A percentile compares a stretch with the other conserved stretches of the same genome.
These are phyloP conservation scores for Clarireedia monteithiana DNA, from an alignment of 2,329 filamentous ascomycete species.

Conservation along the genomic window DNA sequence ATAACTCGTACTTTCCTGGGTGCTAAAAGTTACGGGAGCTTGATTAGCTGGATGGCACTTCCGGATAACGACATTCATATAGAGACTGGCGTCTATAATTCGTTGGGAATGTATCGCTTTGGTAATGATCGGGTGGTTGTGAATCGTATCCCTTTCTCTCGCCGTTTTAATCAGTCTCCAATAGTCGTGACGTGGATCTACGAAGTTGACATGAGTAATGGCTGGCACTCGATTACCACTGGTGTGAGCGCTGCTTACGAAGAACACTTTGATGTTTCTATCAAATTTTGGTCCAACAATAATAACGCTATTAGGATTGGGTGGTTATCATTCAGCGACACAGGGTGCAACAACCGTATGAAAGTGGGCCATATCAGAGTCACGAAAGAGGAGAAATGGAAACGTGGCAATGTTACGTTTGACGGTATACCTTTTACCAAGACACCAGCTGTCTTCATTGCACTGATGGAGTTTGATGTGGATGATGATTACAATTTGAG, in stretches of 20 bases:
- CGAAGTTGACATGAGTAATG: not conserved
- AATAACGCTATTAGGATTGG: not conserved
- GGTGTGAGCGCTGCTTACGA: not conserved
- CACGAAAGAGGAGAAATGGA: not conserved
- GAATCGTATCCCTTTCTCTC: not conserved
- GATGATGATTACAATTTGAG: not conserved
- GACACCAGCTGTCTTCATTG: not conserved
- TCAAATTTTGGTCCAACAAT: not conserved
- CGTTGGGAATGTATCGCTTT: not conserved
- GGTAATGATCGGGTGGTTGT: not conserved
- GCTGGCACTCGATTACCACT: not conserved
- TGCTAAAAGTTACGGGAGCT: not conserved
- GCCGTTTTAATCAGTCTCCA: not conserved
- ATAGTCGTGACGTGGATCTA: not conserved
- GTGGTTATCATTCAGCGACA: not conserved
- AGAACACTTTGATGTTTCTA: not conserved
- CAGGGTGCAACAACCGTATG: not conserved
- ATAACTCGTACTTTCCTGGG: not conserved
- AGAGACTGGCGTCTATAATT: not conserved
- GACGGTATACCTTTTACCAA: not conserved
- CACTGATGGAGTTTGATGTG: not conserved
- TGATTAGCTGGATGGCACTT: not conserved
- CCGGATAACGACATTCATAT: not conserved
- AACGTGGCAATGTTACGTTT: not conserved
- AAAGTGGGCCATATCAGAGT: not conserved